These are phyloP conservation scores for Podaxis sp. DNA, from an alignment of 768 basidiomycete genomes.

Conservation along the genomic window DNA sequence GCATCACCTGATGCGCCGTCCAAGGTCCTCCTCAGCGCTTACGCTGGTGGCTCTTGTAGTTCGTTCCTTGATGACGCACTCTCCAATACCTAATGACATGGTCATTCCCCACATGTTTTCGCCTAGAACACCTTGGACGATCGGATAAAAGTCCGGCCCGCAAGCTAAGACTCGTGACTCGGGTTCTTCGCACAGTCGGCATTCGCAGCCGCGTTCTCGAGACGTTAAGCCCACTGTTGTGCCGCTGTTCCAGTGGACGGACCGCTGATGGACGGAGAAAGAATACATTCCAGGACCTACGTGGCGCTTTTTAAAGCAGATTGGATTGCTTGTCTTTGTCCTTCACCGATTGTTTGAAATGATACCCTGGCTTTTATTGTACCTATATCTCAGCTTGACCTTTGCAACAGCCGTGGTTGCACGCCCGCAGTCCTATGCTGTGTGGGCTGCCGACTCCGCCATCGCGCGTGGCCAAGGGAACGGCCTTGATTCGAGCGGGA, in stretches of 20 bases:
- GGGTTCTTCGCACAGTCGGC: background rate
- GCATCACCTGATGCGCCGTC: no score
- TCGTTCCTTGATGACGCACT: no score
- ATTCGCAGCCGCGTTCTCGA: background rate
- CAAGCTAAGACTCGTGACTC: background rate
- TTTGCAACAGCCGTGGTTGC: constrained; percentile 12
- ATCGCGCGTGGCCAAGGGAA: constrained; percentile 40
- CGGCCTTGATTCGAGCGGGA: constrained; percentile 29
- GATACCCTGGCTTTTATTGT: background rate
- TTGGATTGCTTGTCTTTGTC: background rate
- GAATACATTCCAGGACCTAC: background rate
- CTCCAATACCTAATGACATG: background rate
- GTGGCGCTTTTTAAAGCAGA: background rate
- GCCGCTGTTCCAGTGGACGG: background rate
- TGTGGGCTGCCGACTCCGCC: constrained; percentile 42
- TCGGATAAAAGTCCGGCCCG: background rate
- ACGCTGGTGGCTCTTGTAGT: no score
- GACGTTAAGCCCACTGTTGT: no score
- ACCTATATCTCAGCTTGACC: background rate
- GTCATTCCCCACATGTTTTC: background rate
- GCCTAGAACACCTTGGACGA: background rate
- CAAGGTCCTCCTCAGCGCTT: no score
- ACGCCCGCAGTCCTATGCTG: constrained; percentile 33
- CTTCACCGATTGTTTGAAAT: no score
- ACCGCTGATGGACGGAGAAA: background rate